phyloP scores from a whole-genome alignment of 2,329 filamentous ascomycete genomes.

The Verticillium longisporum region DNA sequence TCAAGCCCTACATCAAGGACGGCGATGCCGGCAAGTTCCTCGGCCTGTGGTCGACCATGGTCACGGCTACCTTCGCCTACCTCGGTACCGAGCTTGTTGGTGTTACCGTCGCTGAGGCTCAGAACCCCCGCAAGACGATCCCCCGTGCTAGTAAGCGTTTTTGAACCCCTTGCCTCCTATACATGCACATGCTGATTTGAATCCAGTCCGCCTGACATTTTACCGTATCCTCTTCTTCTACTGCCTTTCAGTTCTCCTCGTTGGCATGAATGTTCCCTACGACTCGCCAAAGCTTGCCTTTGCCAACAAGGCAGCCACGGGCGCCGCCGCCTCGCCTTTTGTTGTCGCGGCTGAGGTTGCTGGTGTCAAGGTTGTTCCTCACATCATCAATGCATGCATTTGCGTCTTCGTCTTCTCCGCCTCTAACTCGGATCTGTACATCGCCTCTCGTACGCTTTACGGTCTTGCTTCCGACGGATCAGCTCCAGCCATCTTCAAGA shows the following conservation, averaged over 20 bases:
- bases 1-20: conserved; percentile 35
- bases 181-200: background rate
- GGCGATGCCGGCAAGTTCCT: conserved; percentile 47
- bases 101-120: conserved; percentile 71
- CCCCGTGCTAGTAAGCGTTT: conserved; percentile 51
- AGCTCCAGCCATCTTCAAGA: conserved; percentile 65
- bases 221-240: conserved; percentile 81
- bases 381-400: conserved; percentile 69
- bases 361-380: conserved; percentile 54
- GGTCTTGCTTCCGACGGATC: conserved; percentile 66
- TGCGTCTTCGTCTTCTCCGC: conserved; percentile 71
- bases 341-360: conserved; percentile 65
- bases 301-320: conserved; percentile 42
- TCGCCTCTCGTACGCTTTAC: conserved; percentile 65
- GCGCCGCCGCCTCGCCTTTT: conserved; percentile 63
- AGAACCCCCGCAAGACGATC: conserved; percentile 71
- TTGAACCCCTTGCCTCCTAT: background rate
- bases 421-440: conserved; percentile 73
- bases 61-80: conserved; percentile 74
- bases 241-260: conserved; percentile 62
- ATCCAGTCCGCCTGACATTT: conserved; percentile 62
- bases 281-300: conserved; percentile 53
- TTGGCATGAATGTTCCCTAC: conserved; percentile 74
- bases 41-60: conserved; percentile 63
- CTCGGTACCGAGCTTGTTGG: conserved; percentile 71